Conservation (phyloP, 2,329 filamentous ascomycete genomes). For the Colletotrichum lentis region DNA sequence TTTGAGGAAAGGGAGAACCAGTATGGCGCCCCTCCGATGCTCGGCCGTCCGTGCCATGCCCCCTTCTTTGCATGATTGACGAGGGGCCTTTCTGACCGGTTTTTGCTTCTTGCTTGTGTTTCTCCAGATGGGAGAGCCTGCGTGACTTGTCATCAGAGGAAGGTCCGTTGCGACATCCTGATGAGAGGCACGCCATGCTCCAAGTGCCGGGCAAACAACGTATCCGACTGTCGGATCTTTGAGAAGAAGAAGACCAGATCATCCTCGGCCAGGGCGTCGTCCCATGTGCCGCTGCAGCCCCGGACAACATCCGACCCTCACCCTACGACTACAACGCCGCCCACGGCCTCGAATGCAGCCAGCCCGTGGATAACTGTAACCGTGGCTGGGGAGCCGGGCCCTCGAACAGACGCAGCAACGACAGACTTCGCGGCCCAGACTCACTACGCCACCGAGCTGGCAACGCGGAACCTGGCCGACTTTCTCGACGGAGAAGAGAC, state of each 20-base stretch:
- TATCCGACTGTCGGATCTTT: constrained; percentile 55
- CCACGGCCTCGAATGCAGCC: constrained; percentile 39
- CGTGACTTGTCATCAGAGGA: constrained; percentile 58
- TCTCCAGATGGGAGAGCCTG: constrained; percentile 52
- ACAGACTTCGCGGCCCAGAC: background rate
- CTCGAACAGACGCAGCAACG: constrained; percentile 24
- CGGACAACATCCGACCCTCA: constrained; percentile 46
- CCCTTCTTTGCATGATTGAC: background rate
- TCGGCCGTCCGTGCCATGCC: background rate
- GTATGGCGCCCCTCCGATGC: constrained; percentile 25
- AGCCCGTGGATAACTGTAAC: constrained; percentile 15
- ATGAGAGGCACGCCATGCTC: constrained; percentile 57
- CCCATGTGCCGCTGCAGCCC: constrained; percentile 56
- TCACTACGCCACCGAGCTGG: constrained; percentile 48
- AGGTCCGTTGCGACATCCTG: constrained; percentile 60
- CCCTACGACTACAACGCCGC: constrained; percentile 41
- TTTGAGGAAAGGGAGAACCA: constrained; percentile 28
- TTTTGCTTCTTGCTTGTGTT: background rate
- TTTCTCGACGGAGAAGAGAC: constrained; percentile 59
- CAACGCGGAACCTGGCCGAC: constrained; percentile 58
- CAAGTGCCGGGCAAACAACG: constrained; percentile 55
- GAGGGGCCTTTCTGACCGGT: background rate
- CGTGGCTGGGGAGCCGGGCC: background rate
- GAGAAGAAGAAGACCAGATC: constrained; percentile 59
- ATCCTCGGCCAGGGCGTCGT: constrained; percentile 45